phyloP scores from a whole-genome alignment of 805 yeast species.

The Starmerella apis region DNA sequence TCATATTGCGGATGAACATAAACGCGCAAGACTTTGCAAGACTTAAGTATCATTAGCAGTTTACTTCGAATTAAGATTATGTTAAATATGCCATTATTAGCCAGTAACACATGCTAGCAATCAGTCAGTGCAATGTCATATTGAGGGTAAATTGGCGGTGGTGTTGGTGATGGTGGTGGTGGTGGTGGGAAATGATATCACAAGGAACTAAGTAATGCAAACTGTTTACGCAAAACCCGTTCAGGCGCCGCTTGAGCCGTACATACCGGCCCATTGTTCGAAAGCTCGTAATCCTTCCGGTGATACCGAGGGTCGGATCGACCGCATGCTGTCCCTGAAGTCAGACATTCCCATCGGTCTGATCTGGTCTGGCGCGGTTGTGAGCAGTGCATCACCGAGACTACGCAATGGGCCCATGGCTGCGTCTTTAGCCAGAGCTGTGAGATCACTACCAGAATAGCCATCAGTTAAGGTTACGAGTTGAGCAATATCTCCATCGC shows the following conservation, averaged over 20 bases:
- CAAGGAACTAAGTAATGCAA: too few species aligned
- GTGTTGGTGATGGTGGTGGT: not conserved
- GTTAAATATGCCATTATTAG: not conserved
- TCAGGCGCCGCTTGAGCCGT: constrained; percentile 80
- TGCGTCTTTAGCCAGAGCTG: constrained; percentile 89
- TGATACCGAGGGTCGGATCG: constrained; percentile 82
- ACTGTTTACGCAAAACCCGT: too few species aligned
- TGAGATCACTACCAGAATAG: constrained; percentile 86
- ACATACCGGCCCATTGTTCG: constrained; percentile 79
- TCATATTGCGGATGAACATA: too few species aligned
- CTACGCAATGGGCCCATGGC: constrained; percentile 96
- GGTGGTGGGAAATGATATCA: too few species aligned
- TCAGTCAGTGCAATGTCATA: not conserved
- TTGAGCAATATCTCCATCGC: constrained; percentile 50
- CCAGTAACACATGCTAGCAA: not conserved
- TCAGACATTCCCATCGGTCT: constrained; percentile 66
- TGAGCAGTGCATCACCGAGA: constrained; percentile 70
- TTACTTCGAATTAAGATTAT: not conserved
- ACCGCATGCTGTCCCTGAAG: constrained; percentile 61
- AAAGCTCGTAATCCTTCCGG: constrained; percentile 65
- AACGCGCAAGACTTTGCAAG: too few species aligned
- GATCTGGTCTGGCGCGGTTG: constrained; percentile 59
- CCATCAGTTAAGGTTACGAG: constrained; percentile 63
- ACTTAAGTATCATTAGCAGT: not conserved
- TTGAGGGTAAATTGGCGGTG: not conserved